Evolutionary conservation across 148 eudicot species (phyloP).

Genomic region (Diospyros lotus): DNA sequence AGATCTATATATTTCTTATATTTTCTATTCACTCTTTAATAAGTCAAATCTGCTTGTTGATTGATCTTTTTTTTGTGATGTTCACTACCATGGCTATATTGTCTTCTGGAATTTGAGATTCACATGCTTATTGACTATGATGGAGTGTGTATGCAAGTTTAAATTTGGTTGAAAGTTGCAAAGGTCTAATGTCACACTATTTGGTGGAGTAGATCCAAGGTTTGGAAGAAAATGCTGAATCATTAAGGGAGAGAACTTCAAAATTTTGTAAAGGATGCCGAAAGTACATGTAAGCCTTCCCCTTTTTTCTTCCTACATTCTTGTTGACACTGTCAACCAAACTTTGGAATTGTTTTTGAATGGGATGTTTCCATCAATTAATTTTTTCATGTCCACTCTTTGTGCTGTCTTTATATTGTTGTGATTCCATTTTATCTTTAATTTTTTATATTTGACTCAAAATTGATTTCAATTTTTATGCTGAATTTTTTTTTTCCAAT

Average conservation of each 20-base stretch:
- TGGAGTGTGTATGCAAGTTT: neutral
- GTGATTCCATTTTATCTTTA: neutral
- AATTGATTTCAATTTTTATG: neutral
- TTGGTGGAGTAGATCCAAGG: slow-evolving; percentile 50
- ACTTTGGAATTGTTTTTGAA: slow-evolving; percentile 5
- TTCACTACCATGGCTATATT: too few relatives aligned
- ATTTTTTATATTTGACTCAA: neutral
- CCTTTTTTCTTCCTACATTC: neutral
- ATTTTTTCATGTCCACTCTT: slow-evolving; percentile 6
- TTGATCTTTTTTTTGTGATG: neutral
- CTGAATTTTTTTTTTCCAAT: neutral
- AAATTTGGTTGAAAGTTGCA: slow-evolving; percentile 2
- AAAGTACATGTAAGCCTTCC: slow-evolving; percentile 67
- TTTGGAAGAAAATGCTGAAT: slow-evolving; percentile 71
- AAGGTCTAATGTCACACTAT: neutral
- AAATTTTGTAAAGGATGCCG: slow-evolving; percentile 81
- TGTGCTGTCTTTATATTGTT: neutral
- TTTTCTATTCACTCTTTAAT: neutral
- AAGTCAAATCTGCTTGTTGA: neutral
- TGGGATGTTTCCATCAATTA: neutral
- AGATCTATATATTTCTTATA: neutral
- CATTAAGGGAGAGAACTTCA: slow-evolving; percentile 56
- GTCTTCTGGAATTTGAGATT: too few relatives aligned
- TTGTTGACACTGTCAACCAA: neutral
- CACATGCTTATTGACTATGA: neutral